Evolutionary conservation across 2,329 filamentous ascomycete species (phyloP).

Genomic region (Alternaria ethzedia): DNA sequence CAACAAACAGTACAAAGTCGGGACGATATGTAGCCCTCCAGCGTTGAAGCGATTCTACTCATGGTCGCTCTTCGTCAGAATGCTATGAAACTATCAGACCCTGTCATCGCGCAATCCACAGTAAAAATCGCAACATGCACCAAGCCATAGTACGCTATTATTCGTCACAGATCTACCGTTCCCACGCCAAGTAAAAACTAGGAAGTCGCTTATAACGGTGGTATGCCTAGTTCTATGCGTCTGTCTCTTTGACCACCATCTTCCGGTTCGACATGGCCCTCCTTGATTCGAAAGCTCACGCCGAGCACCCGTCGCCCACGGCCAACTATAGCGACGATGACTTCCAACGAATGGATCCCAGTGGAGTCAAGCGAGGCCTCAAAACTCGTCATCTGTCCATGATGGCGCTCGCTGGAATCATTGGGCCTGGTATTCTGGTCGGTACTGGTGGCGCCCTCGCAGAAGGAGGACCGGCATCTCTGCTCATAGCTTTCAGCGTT

Average conservation of each 20-base stretch:
- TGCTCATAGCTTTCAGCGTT: constrained; percentile 77
- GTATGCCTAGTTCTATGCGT: not conserved
- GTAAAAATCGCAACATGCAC: constrained; percentile 19
- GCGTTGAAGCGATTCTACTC: not conserved
- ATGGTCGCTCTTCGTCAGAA: not conserved
- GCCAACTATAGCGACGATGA: constrained; percentile 33
- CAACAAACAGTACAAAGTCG: not conserved
- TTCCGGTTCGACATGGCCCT: constrained; percentile 22
- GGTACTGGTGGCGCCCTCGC: constrained; percentile 73
- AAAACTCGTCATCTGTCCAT: constrained; percentile 72
- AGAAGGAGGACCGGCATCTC: constrained; percentile 71
- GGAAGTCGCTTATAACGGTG: constrained; percentile 14
- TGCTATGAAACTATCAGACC: not conserved
- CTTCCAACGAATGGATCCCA: constrained; percentile 57
- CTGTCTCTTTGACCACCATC: not conserved
- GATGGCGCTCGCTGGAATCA: constrained; percentile 58
- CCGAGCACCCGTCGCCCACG: constrained; percentile 23
- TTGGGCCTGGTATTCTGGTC: constrained; percentile 74
- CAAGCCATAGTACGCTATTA: constrained; percentile 3
- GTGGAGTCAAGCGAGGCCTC: constrained; percentile 72
- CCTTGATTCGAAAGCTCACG: constrained; percentile 26
- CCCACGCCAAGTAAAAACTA: constrained; percentile 21
- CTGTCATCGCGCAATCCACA: constrained; percentile 17
- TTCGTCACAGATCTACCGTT: not conserved
- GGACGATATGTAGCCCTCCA: not conserved